A percentile compares a stretch with the other conserved stretches of the same genome.
These are phyloP conservation scores for Graphilbum fragrans DNA, from an alignment of 2,329 filamentous ascomycete species.

Conservation along the genomic window DNA sequence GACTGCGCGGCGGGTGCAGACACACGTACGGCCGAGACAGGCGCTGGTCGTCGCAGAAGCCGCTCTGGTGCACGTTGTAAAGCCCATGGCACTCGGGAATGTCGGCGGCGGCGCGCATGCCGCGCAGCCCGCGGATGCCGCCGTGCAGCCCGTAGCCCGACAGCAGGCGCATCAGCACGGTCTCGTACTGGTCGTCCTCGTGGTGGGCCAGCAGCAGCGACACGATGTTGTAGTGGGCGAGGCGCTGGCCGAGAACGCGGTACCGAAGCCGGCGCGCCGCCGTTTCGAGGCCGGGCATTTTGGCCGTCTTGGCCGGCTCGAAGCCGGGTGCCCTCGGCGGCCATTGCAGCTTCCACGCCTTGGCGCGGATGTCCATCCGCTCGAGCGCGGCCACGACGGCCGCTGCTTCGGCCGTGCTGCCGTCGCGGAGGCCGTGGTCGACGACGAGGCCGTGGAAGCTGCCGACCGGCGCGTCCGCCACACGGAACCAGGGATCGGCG, in stretches of 20 bases:
- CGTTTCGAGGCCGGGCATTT: constrained; percentile 68
- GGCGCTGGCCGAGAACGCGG: constrained; percentile 52
- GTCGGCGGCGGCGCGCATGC: constrained; percentile 50
- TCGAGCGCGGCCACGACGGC: constrained; percentile 26
- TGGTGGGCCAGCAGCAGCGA: constrained; percentile 76
- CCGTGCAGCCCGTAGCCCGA: constrained; percentile 55
- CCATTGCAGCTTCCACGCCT: constrained; percentile 36
- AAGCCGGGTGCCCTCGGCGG: too few species aligned
- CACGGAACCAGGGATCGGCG: constrained; percentile 19
- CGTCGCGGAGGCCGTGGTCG: constrained; percentile 44
- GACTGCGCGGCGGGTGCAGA: constrained; percentile 15
- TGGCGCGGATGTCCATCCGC: constrained; percentile 20
- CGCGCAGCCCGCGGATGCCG: constrained; percentile 54
- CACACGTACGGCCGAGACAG: constrained; percentile 23
- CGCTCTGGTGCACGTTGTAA: constrained; percentile 58
- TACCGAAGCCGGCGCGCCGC: constrained; percentile 65
- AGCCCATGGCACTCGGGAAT: constrained; percentile 81
- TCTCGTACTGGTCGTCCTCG: constrained; percentile 83
- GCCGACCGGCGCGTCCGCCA: constrained; percentile 32
- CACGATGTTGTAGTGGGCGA: constrained; percentile 34
- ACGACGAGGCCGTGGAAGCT: constrained; percentile 36
- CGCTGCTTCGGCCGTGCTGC: constrained; percentile 38
- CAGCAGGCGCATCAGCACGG: constrained; percentile 66
- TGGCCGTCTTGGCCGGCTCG: too few species aligned
- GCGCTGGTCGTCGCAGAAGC: constrained; percentile 36